Conservation (phyloP, 495 filamentous ascomycete genomes). For the Penicillium steckii region DNA sequence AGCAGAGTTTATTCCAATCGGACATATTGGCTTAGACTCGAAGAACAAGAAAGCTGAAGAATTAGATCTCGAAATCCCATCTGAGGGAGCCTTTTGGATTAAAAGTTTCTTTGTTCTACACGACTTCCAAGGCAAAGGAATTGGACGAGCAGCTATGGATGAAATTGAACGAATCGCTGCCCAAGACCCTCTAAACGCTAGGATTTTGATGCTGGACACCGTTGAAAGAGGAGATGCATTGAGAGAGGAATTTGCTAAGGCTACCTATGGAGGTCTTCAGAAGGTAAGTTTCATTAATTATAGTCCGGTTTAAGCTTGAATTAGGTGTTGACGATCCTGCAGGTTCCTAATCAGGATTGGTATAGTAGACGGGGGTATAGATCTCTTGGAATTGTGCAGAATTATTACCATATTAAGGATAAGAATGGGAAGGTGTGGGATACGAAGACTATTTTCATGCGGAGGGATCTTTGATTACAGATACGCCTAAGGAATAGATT, state of each 20-base stretch:
- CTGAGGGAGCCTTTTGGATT: slow-evolving; percentile 23
- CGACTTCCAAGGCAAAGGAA: slow-evolving; percentile 20
- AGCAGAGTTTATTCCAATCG: slow-evolving; percentile 21
- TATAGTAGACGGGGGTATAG: slow-evolving; percentile 19
- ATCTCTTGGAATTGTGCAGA: slow-evolving; percentile 12
- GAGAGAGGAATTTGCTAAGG: slow-evolving; percentile 20
- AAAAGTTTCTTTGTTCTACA: slow-evolving; percentile 26
- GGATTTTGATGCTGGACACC: slow-evolving; percentile 21
- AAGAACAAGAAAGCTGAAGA: slow-evolving; percentile 13
- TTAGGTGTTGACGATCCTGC: not conserved
- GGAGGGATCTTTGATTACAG: slow-evolving; percentile 19
- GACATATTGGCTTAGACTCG: slow-evolving; percentile 31
- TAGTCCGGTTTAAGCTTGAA: not conserved
- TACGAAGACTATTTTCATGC: slow-evolving; percentile 24
- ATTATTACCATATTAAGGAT: slow-evolving; percentile 14
- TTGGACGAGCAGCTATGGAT: slow-evolving; percentile 31
- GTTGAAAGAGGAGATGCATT: slow-evolving; percentile 16
- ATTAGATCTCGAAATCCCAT: slow-evolving; percentile 17
- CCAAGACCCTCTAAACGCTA: slow-evolving; percentile 22
- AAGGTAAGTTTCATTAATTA: slow-evolving; percentile 14
- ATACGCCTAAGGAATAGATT: too few relatives aligned
- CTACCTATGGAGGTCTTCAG: slow-evolving; percentile 11
- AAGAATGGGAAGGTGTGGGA: slow-evolving; percentile 20
- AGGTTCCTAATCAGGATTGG: slow-evolving; percentile 15
- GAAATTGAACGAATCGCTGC: slow-evolving; percentile 25